Evolutionary conservation across 2,329 filamentous ascomycete genomes (phyloP), one percentile per base, ranked within the genome.

Genomic region (Trichoderma aggressivum): DNA sequence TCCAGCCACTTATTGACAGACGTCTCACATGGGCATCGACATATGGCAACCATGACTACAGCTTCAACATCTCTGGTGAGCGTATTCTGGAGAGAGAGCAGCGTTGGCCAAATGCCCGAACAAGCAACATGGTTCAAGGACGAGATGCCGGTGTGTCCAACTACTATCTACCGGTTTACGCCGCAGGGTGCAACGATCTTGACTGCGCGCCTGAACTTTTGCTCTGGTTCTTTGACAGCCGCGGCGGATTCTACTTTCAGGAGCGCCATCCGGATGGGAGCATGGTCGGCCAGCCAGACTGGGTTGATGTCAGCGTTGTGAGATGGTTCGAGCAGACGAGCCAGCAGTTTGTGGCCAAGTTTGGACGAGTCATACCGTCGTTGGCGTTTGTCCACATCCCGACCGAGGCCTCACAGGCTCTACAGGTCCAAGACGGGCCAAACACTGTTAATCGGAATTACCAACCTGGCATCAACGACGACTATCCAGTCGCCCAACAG

Each of bases 181-280:
- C 80, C 0, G 70, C 76, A 5, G 73, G 77, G 7, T 85, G 84
- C 72, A 73, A 60, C 26, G 70, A 75, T 4, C 70, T 72, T 14
- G 70, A 71, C 3, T 85, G 84, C 70, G 71, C 74, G 1, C 83
- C 84, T 0, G 80, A 81, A 60, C 74, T 86, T 36, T 75, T 93
- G 0, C 81, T 94, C 1, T 94, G 90, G 89, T 93, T 93, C 80
- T 92, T 94, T 75, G 91, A 93, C 75, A 87, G 84, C 70, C 84
- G 87, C 18, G 90, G 90, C 43, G 89, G 89, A 8, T 82, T 82
- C 65, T 81, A 83, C 62, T 88, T 85, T 74, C 84, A 85, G 71
- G 75, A 80, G 73, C 75, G 74, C 58, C 67, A 81, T 66, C 63
- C 77, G 16, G 70, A 77, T 56, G 75, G 79, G 16, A 74, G 76